Evolutionary conservation across 2,329 filamentous ascomycete species (phyloP), one percentile per base, ranked within the genome.

Genomic region (Fusarium sp.): DNA sequence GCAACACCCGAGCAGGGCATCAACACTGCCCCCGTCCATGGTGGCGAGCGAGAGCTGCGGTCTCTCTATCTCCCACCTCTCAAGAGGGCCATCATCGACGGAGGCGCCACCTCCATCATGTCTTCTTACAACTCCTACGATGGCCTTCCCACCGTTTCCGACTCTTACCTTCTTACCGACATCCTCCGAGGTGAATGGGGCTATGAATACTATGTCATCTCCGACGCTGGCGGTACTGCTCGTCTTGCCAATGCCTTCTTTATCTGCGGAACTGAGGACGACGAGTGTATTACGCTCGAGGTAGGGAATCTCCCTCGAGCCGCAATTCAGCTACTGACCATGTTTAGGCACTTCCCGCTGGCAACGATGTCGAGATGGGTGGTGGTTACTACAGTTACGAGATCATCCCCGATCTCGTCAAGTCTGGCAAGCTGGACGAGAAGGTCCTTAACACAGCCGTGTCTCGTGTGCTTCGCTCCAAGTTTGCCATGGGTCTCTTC

Each of bases 351-450:
- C 84, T 94, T 6, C 88, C 89, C 1, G 90, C 91, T 6, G 92
- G 92, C 4, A 91, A 89, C 52, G 92, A 94, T 71, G 86, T 92
- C 12, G 92, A 94, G 74, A 94, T 94, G 92, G 92, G 92, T 12
- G 91, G 92, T 40, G 92, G 92, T 18, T 91, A 89, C 18, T 94
- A 88, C 82, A 93, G 90, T 76, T 91, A 89, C 75, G 84, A 89
- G 68, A 87, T 84, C 37, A 93, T 94, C 54, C 90, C 91, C 7
- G 82, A 87, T 30, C 84, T 94, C 51, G 84, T 94, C 15, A 80
- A 88, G 57, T 83, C 86, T 2, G 90, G 90, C 1, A 89, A 87
- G 60, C 80, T 94, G 2, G 84, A 88, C 43, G 82, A 89, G 30
- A 80, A 85, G 7, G 74, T 87, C 28, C 88, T 94, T n/a, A 85